Evolutionary conservation across 2,329 filamentous ascomycete species (phyloP), one percentile per base, ranked within the genome.

Genomic region (Penicillium sp.): DNA sequence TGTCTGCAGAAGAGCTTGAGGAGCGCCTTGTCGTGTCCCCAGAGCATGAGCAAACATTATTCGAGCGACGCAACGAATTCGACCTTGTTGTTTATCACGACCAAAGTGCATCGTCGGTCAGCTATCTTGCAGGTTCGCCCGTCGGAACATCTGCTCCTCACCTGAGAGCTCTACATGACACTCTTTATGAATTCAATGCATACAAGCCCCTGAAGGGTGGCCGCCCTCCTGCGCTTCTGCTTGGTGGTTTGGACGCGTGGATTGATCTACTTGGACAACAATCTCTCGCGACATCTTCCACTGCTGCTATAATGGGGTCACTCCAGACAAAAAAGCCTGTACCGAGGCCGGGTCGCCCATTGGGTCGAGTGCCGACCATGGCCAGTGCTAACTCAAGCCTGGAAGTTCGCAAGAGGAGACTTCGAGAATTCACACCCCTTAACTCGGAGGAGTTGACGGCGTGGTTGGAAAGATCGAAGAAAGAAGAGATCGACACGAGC

Each of bases 1-100:
- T 86, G 64, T 88, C 86, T 16, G 86, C 84, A 1, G 85, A 87
- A 60, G 80, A 88, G 61, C 75, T 88, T 4, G 79, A 83, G 56
- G 79, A 82, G 52, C 75, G 77, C 14, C 68, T 82, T 16, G 71
- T 82, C 11, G 69, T 80, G 43, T 79, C 78, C 13, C 79, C 79
- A 3, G 77, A 80, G 47, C 66, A 71, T 48, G 95, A 99, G 71
- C 87, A 90, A 63, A 76, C 81, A 1, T 79, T 91, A 31, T 96
- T 96, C 66, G 86, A 85, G 55, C 84, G 88, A 53, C 79, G 86
- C 14, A 83, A 93, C 61, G 82, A 89, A 55, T 96, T 90, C 66
- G 92, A 98, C 63, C 76, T 97, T 43, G 84, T 99, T 11, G 90
- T 99, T 0, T 95, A 96, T 67, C 96, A 98, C 71, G 92, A 99